phyloP scores from a whole-genome alignment of 257 asterid genomes.

The Salvia miltiorrhiza region DNA sequence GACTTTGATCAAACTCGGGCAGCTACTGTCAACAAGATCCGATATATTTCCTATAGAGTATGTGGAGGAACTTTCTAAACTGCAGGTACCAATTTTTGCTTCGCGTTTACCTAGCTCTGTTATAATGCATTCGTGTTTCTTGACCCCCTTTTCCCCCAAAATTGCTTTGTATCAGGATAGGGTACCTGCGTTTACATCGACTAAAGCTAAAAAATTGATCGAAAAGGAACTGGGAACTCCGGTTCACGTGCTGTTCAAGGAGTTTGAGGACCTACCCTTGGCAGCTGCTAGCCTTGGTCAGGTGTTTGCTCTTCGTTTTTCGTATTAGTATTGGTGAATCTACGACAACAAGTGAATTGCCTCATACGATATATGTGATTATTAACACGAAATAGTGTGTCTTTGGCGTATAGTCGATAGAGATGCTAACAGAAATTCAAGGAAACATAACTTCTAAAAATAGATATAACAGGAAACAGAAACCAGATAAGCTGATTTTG shows the following conservation, averaged over 20 bases:
- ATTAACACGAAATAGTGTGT: neutral
- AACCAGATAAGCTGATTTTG: neutral
- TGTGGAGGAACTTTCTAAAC: conserved; percentile 81
- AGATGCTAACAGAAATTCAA: neutral
- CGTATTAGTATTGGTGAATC: too few species aligned
- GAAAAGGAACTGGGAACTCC: conserved; percentile 80
- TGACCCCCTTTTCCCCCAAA: neutral
- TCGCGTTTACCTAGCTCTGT: neutral
- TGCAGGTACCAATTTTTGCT: conserved; percentile 53
- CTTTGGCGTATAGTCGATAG: neutral
- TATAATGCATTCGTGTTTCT: neutral
- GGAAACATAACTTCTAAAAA: neutral
- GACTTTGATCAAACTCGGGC: conserved; percentile 86
- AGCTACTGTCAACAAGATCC: conserved; percentile 77
- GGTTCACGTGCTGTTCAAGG: conserved; percentile 49
- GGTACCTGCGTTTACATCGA: conserved; percentile 74
- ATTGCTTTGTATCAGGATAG: conserved; percentile 53
- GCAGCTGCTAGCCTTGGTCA: conserved; percentile 99
- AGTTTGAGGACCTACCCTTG: conserved; percentile 75
- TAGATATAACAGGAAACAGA: neutral
- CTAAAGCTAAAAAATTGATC: conserved; percentile 53
- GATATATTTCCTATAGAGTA: conserved; percentile 80
- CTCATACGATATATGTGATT: neutral
- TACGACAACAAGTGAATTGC: too few species aligned
- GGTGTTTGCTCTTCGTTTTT: conserved; percentile 50